Evolutionary conservation across 805 yeast genomes (phyloP).

Genomic region (Monosporozyma aerobia): DNA sequence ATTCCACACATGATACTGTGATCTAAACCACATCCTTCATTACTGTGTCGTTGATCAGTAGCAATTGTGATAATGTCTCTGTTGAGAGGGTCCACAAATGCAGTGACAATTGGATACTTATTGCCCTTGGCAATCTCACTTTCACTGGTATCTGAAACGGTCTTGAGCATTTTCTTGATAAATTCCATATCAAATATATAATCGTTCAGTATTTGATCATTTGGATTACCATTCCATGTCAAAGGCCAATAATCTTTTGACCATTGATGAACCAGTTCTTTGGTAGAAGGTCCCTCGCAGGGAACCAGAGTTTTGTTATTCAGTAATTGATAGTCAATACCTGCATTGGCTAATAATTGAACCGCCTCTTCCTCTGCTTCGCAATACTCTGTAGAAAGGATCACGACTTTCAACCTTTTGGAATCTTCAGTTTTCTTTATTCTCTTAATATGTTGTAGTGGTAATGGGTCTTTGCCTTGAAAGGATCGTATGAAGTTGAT

Average conservation of each 20-base stretch:
- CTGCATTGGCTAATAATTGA: conserved; percentile 7
- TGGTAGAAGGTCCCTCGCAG: conserved; percentile 53
- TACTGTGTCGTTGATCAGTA: conserved; percentile 33
- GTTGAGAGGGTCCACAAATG: conserved; percentile 51
- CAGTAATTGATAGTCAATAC: conserved; percentile 16
- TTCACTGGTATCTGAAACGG: conserved; percentile 21
- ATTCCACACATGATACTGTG: conserved; percentile 77
- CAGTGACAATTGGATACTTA: conserved; percentile 43
- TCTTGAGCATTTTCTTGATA: conserved; percentile 30
- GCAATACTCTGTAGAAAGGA: conserved; percentile 37
- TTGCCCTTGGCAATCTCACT: conserved; percentile 10
- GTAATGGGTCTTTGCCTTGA: conserved; percentile 22
- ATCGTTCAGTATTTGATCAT: conserved; percentile 56
- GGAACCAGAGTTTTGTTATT: conserved; percentile 39
- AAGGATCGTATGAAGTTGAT: conserved; percentile 23
- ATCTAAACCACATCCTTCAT: conserved; percentile 39
- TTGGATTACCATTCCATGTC: conserved; percentile 89
- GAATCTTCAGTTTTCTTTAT: conserved; percentile 32
- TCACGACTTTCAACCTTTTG: conserved; percentile 26
- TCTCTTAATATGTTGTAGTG: conserved; percentile 41
- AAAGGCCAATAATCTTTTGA: conserved; percentile 71
- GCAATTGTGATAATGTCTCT: conserved; percentile 31
- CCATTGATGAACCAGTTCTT: conserved; percentile 62
- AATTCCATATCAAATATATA: conserved; percentile 39
- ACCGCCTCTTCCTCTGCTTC: conserved; percentile 22